Conservation (phyloP, 208 protist genomes). For the Strigomonas oncopelti region DNA sequence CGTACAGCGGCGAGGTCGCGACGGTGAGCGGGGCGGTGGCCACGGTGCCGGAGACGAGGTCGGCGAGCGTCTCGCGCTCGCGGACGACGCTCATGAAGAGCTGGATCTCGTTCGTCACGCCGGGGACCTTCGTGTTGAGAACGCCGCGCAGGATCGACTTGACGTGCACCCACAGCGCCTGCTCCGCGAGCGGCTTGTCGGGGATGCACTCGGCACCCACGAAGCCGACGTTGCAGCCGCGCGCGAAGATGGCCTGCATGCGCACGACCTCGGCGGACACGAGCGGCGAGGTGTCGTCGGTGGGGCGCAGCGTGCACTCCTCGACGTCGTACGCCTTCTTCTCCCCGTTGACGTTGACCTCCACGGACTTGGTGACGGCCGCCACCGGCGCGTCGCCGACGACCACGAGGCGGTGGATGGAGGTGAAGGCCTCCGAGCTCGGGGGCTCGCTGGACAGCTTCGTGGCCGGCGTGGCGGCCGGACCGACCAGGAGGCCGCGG, state of each 20-base stretch:
- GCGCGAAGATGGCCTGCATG: slow-evolving; percentile 28
- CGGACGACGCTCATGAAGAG: slow-evolving; percentile 50
- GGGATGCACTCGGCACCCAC: slow-evolving; percentile 37
- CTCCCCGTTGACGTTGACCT: slow-evolving; percentile 30
- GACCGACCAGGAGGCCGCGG: not conserved
- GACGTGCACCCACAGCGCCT: slow-evolving; percentile 46
- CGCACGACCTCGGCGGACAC: slow-evolving; percentile 38
- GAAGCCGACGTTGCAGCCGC: slow-evolving; percentile 45
- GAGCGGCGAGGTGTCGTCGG: slow-evolving; percentile 6
- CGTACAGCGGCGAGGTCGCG: slow-evolving; percentile 50
- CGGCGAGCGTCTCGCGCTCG: slow-evolving; percentile 32
- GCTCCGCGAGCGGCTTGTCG: slow-evolving; percentile 15
- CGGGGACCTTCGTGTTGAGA: slow-evolving; percentile 15
- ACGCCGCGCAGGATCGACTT: slow-evolving; percentile 24
- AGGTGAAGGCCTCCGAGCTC: slow-evolving; percentile 27
- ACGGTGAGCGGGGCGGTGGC: slow-evolving; percentile 25
- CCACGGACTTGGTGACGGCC: slow-evolving; percentile 26
- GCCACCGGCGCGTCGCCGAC: slow-evolving; percentile 26
- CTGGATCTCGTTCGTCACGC: slow-evolving; percentile 23
- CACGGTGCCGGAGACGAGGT: slow-evolving; percentile 27
- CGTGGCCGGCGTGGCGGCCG: not conserved
- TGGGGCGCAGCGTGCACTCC: slow-evolving; percentile 37
- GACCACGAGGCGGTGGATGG: slow-evolving; percentile 42
- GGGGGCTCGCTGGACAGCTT: not conserved
- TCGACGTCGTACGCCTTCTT: slow-evolving; percentile 52